Evolutionary conservation across 352 stramenopile species (phyloP), one percentile per base, ranked within the genome.

Genomic region (Globisporangium megalacanthum): DNA sequence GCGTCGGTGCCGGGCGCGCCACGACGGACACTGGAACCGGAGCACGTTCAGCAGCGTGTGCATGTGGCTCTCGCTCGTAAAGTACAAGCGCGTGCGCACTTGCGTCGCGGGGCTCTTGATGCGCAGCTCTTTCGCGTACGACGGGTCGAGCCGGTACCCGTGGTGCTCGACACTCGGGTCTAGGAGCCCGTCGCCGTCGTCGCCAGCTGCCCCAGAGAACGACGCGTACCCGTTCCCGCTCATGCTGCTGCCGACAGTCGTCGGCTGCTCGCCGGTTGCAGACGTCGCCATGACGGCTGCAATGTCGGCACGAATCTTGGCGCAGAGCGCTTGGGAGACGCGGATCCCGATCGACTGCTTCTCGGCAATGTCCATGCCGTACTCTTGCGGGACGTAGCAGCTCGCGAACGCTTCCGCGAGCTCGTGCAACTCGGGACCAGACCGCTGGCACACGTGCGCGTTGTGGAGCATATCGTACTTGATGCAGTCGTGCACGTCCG

Each of bases 381-480:
- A 94, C 70, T 99, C 97, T 61, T 99, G 97, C 3, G 97, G 97
- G 4, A 99, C 96, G 54, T 99, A 97, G 61, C 94, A 97, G 60
- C 98, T 91, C 36, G 96, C 95, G 72, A 99, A 98, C 15, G 78
- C 76, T 69, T 98, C 97, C 14, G 96, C 95, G 15, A 99, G 73
- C 19, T 89, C 77, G 64, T 98, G 98, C 2, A 99, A 77, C 64
- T 98, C 95, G 20, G 90, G 72, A 4, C 88, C 96, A 29, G 86
- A 75, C 6, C 88, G 92, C 53, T 98, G 68, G 10, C 81, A 72
- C 15, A 99, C 72, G 56, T 97, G 83, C 15, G 84, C 60, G 71
- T 99, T 99, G 76, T 99, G 98, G 4, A 99, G 76, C 54, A 98
- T 79, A 70, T 99, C 97, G 71, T 98, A 99, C 64, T 98, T 96